phyloP scores from a whole-genome alignment of 1,284 basidiomycete species.

The Sparassis latifolia region DNA sequence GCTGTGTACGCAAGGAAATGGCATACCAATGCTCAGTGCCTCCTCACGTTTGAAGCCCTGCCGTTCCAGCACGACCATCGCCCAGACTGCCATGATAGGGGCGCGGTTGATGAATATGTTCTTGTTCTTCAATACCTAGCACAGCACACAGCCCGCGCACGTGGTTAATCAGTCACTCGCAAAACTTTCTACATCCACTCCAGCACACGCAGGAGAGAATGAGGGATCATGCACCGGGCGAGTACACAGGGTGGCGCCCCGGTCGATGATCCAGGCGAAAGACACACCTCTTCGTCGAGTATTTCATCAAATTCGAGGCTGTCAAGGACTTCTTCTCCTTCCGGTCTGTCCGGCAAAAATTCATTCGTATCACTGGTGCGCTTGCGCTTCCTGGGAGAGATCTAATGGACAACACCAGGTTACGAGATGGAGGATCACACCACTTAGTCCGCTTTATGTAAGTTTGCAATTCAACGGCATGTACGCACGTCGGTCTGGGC shows the following conservation, averaged over 20 bases:
- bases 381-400: constrained; percentile 29
- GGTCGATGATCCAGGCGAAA: background rate
- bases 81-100: constrained; percentile 93
- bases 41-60: constrained; percentile 85
- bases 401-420: no score
- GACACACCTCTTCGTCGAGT: constrained; percentile 57
- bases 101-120: constrained; percentile 81
- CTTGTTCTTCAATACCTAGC: constrained; percentile 53
- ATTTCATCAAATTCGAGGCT: constrained; percentile 69
- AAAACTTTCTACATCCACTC: background rate
- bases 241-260: background rate
- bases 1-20: constrained; percentile 6
- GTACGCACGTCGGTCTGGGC: constrained; percentile 11
- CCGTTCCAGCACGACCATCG: constrained; percentile 77
- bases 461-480: constrained; percentile 7
- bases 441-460: constrained; percentile 8
- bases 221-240: background rate
- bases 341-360: constrained; percentile 49
- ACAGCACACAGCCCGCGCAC: background rate
- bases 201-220: constrained; percentile 6
- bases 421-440: background rate
- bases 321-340: constrained; percentile 36
- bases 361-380: constrained; percentile 48
- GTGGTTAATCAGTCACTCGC: no score
- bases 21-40: constrained; percentile 79